Conservation (phyloP, 805 yeast genomes). For the Pichia nanzhaoensis region DNA sequence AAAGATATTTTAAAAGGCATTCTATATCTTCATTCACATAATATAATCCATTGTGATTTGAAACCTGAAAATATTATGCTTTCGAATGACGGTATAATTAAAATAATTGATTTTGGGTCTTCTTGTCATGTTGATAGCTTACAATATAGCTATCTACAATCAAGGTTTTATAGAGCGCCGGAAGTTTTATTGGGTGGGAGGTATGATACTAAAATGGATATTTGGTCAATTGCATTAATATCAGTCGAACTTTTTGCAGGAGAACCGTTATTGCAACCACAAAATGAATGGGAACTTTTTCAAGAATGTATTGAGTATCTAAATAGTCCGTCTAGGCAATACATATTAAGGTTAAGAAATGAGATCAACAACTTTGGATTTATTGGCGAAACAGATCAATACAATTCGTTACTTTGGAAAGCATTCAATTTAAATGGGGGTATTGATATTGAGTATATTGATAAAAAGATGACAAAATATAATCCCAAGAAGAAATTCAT, state of each 20-base stretch:
- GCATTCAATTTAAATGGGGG: slow-evolving; percentile 30
- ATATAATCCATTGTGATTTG: slow-evolving; percentile 75
- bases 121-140: slow-evolving; percentile 42
- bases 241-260: slow-evolving; percentile 77
- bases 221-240: slow-evolving; percentile 96
- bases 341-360: slow-evolving; percentile 35
- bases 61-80: slow-evolving; percentile 70
- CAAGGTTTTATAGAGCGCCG: slow-evolving; percentile 74
- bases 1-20: slow-evolving; percentile 54
- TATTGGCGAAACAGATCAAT: slow-evolving; percentile 12
- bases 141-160: slow-evolving; percentile 46
- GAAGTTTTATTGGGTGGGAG: slow-evolving; percentile 65
- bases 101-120: slow-evolving; percentile 78
- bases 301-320: slow-evolving; percentile 35
- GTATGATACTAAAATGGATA: slow-evolving; percentile 46
- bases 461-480: slow-evolving; percentile 13
- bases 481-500: slow-evolving; percentile 13
- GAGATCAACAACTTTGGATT: slow-evolving; percentile 27
- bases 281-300: slow-evolving; percentile 42
- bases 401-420: slow-evolving; percentile 32
- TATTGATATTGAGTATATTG: slow-evolving; percentile 18
- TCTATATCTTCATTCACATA: slow-evolving; percentile 46
- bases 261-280: slow-evolving; percentile 41
- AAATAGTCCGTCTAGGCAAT: slow-evolving; percentile 40
- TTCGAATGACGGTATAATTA: slow-evolving; percentile 29